Evolutionary conservation across 2,329 filamentous ascomycete genomes (phyloP), one percentile per base, ranked within the genome.

Genomic region (Claviceps humidiphila): DNA sequence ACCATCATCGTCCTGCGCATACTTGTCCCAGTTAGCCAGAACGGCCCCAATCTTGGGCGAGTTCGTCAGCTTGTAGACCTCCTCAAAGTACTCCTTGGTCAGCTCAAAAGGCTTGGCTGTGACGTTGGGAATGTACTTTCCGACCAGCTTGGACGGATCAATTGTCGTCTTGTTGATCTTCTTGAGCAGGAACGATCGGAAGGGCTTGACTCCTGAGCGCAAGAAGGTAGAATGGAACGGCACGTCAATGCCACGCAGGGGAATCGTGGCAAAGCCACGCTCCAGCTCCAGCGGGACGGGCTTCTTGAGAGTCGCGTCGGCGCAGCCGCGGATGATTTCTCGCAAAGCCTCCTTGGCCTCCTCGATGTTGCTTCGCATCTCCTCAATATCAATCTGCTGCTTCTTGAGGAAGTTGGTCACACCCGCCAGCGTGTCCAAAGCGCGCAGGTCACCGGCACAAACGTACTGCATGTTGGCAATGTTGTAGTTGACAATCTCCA

Each of bases 151-250:
- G 68, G 87, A 86, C 5, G 93, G 93, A 68, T 98, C 93, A 68
- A 98, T 97, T 51, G 87, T 94, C 24, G 90, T 96, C 82, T 95
- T 95, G 79, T 97, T 89, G 74, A 98, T 97, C 81, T 98, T 98
- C 87, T 97, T 98, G 62, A 97, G 84, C 66, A 98, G 71, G 81
- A 98, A 98, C 45, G 85, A 91, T 59, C 93, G 82, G 89, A 98
- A 98, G 47, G 94, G 93, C 78, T 98, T 98, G 70, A 98, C 93
- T 63, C 93, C 94, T 41, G 89, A 95, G 52, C 94, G 87, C 72
- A 98, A 74, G 78, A 98, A 98, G 17, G 93, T 98, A 61, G 87
- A 93, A 78, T 98, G 93, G 87, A 98, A 98, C 45, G 93, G 93
- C 65, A 97, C 94, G 63, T 98, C 93, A 61, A 98, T 98, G 57